A percentile compares a stretch with the other conserved stretches of the same genome.
Evolutionary conservation across 495 filamentous ascomycete species (phyloP).

Genomic region (Amphirosellinia nigrospora): DNA sequence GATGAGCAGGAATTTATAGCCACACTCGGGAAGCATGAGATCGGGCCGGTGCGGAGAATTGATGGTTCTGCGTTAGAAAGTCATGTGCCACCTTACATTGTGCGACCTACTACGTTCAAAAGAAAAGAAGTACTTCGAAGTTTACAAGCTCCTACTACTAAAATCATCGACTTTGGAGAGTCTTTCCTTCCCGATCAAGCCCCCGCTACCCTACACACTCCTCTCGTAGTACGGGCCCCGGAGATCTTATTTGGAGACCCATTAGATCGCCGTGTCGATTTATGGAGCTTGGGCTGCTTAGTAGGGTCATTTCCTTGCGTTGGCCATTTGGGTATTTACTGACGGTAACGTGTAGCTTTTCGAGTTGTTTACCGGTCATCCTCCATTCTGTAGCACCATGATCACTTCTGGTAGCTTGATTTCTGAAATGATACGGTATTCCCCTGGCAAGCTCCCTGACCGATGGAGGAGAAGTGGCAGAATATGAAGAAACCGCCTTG

Average conservation of each 20-base stretch:
- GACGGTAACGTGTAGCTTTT: constrained; percentile 4
- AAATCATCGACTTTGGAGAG: constrained; percentile 17
- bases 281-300: constrained; percentile 13
- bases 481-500: not conserved
- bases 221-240: constrained; percentile 11
- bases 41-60: not conserved
- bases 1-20: constrained; percentile 3
- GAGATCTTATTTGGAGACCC: constrained; percentile 2
- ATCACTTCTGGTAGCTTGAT: constrained; percentile 1
- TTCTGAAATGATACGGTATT: constrained; percentile 16
- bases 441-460: not conserved
- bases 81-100: constrained; percentile 14
- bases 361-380: constrained; percentile 13
- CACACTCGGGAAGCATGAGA: constrained; percentile 8
- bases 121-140: not conserved
- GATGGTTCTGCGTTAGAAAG: not conserved
- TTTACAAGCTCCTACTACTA: constrained; percentile 3
- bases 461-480: constrained; percentile 13
- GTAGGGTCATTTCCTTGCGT: not conserved
- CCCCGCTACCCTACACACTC: constrained; percentile 4
- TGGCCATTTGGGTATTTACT: not conserved
- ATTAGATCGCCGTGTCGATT: constrained; percentile 8
- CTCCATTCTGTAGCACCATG: constrained; percentile 9
- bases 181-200: not conserved
- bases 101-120: constrained; percentile 2